Conservation (phyloP, 768 basidiomycete genomes). For the Tricholomella constricta region DNA sequence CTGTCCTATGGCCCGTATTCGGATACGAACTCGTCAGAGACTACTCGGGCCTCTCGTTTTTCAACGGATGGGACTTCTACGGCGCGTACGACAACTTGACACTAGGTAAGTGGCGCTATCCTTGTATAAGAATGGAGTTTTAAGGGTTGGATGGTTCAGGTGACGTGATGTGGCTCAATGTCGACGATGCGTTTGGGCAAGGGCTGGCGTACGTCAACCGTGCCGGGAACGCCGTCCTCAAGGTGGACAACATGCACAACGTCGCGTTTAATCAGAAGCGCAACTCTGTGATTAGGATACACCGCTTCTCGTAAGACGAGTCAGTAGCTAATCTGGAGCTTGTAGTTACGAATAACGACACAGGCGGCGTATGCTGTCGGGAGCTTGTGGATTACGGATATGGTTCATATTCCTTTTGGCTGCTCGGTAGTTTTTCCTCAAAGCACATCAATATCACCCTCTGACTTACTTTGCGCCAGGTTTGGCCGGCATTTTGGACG, state of each 20-base stretch:
- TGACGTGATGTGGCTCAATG: conserved; percentile 61
- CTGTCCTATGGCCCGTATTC: background rate
- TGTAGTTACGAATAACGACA: conserved; percentile 47
- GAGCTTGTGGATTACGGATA: conserved; percentile 46
- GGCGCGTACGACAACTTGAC: conserved; percentile 50
- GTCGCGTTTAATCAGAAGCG: conserved; percentile 53
- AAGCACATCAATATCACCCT: background rate
- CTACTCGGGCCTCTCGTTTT: conserved; percentile 53
- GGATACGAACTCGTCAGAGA: conserved; percentile 34
- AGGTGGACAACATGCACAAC: conserved; percentile 69
- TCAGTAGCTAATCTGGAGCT: background rate
- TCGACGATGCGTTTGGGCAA: conserved; percentile 45
- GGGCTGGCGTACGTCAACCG: conserved; percentile 60
- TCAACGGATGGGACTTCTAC: conserved; percentile 58
- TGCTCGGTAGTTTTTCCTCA: conserved; percentile 41
- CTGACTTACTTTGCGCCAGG: conserved; percentile 23
- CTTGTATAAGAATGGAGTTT: background rate
- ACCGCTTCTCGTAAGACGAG: no score
- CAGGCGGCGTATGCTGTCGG: conserved; percentile 44
- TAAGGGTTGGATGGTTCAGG: conserved; percentile 38
- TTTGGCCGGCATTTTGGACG: conserved; percentile 55
- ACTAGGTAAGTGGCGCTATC: conserved; percentile 29
- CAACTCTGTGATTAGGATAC: conserved; percentile 52
- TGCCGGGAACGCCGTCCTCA: conserved; percentile 67
- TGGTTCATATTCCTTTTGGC: conserved; percentile 49